Conservation (phyloP, 208 protist species). For the Leishmania guyanensis region DNA sequence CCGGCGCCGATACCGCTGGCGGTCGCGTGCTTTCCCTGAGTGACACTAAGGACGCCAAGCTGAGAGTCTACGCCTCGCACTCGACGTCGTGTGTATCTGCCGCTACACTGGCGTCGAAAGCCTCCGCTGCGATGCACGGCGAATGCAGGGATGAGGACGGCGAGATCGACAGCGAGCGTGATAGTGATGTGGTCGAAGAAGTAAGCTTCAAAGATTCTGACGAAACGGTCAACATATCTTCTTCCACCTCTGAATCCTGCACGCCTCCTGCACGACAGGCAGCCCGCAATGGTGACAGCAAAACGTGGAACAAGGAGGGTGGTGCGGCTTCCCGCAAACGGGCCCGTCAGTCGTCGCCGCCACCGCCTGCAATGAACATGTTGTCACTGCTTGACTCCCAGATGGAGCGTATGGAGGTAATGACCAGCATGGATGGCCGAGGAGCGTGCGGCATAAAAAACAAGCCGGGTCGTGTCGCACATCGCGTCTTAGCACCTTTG, state of each 20-base stretch:
- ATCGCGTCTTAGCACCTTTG: neutral
- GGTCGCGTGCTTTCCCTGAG: neutral
- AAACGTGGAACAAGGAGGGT: neutral
- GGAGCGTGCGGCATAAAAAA: neutral
- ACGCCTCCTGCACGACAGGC: neutral
- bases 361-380: slow-evolving; percentile 11
- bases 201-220: neutral
- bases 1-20: neutral
- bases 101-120: too few species aligned
- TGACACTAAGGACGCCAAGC: neutral
- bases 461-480: neutral
- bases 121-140: neutral
- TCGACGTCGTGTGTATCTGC: neutral
- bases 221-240: neutral
- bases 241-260: neutral
- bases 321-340: slow-evolving; percentile 9
- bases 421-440: neutral
- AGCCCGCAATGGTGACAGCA: neutral
- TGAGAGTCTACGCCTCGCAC: neutral
- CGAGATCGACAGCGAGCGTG: neutral
- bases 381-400: slow-evolving; percentile 19
- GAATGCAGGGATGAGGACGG: neutral
- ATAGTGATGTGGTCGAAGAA: neutral
- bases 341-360: neutral
- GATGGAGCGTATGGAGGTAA: neutral